A percentile compares a stretch with the other conserved stretches of the same genome.
Conservation (phyloP, 2,329 filamentous ascomycete genomes). For the Westerdykella aurantiaca region DNA sequence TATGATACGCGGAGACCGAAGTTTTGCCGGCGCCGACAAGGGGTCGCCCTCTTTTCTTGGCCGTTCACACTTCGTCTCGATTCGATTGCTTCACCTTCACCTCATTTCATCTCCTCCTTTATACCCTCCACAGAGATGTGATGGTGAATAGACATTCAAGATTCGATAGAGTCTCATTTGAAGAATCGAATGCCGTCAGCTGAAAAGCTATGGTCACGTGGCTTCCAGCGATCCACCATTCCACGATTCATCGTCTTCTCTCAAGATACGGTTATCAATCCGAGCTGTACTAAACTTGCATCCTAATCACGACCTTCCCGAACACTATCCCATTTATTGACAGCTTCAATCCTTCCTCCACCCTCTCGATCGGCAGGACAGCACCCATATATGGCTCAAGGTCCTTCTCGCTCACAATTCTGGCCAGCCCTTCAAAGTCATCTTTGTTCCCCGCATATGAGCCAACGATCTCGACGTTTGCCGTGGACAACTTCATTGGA, state of each 20-base stretch:
- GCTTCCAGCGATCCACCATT: too few species aligned
- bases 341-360: conserved; percentile 9
- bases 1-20: not conserved
- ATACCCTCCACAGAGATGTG: too few species aligned
- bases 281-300: not conserved
- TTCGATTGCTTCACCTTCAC: too few species aligned
- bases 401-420: conserved; percentile 12
- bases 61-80: too few species aligned
- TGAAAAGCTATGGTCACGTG: too few species aligned
- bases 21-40: not conserved
- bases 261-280: not conserved
- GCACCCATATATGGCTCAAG: conserved; percentile 13
- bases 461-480: conserved; percentile 13
- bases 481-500: conserved; percentile 9
- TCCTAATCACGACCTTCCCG: conserved; percentile 14
- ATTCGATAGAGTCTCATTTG: too few species aligned
- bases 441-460: conserved; percentile 11
- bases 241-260: too few species aligned
- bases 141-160: too few species aligned
- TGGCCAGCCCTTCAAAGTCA: conserved; percentile 12
- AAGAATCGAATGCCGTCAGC: too few species aligned
- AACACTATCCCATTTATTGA: conserved; percentile 12
- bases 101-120: too few species aligned
- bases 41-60: too few species aligned
- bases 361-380: conserved; percentile 10